A percentile compares a stretch with the other conserved stretches of the same genome.
Evolutionary conservation across 148 eudicot genomes (phyloP).

Genomic region (Agrostemma githago): DNA sequence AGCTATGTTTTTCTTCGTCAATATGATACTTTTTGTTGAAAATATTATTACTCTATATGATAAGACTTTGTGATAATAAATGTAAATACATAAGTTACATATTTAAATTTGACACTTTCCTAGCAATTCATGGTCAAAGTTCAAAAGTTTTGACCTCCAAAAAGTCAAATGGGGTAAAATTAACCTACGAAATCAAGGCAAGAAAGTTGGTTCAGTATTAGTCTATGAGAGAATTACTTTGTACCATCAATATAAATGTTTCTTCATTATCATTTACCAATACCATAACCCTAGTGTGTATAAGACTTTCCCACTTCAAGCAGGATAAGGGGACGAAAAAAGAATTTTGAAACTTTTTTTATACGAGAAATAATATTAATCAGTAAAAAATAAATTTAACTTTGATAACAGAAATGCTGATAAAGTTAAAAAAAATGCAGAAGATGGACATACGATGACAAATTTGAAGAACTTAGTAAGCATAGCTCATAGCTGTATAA

Average conservation of each 20-base stretch:
- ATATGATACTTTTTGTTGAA: too few species aligned
- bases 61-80: too few species aligned
- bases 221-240: background rate
- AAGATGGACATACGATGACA: background rate
- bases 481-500: background rate
- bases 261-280: background rate
- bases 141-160: too few species aligned
- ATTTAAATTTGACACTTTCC: too few species aligned
- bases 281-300: background rate
- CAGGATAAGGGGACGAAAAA: background rate
- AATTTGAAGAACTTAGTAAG: background rate
- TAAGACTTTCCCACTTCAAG: background rate
- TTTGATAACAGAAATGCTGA: background rate
- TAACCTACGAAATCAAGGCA: background rate
- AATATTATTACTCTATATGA: too few species aligned
- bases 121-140: too few species aligned
- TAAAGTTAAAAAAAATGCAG: background rate
- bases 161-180: too few species aligned
- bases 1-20: too few species aligned
- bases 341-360: background rate
- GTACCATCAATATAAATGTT: background rate
- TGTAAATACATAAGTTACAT: too few species aligned
- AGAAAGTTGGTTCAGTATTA: background rate
- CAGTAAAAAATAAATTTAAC: too few species aligned
- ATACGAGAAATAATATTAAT: too few species aligned